Evolutionary conservation across 306 rosid genomes (phyloP).

Genomic region (Alnus rubra): DNA sequence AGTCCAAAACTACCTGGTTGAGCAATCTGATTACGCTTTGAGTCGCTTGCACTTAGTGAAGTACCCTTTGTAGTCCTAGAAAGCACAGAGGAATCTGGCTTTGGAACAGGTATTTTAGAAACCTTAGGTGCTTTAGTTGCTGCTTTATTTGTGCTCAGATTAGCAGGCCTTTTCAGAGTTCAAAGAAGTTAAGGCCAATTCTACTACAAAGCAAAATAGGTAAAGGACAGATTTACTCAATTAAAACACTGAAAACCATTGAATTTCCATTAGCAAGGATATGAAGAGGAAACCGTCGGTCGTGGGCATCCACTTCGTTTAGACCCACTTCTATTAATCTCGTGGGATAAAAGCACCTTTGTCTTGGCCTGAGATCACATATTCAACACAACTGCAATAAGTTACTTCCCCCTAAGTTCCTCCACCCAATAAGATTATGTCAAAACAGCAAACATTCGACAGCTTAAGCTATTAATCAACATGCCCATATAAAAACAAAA

Average conservation of each 20-base stretch:
- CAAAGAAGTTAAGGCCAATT: constrained; percentile 59
- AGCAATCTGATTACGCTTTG: constrained; percentile 58
- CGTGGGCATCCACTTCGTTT: constrained; percentile 73
- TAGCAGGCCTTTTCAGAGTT: constrained; percentile 58
- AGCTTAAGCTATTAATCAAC: not conserved
- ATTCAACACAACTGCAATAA: not conserved
- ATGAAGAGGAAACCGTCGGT: constrained; percentile 64
- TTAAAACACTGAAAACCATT: constrained; percentile 5
- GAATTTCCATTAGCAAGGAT: constrained; percentile 53
- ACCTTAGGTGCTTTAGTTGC: constrained; percentile 47
- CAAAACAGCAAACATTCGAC: not conserved
- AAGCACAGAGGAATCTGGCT: constrained; percentile 34
- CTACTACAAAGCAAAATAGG: constrained; percentile 18
- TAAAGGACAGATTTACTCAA: constrained; percentile 20
- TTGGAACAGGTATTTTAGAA: constrained; percentile 49
- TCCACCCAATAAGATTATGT: not conserved
- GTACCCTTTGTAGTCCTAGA: constrained; percentile 45
- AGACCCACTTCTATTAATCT: constrained; percentile 50
- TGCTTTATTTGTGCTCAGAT: constrained; percentile 36
- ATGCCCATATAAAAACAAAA: not conserved
- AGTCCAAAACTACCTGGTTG: constrained; percentile 38
- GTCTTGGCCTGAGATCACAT: constrained; percentile 52
- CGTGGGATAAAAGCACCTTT: constrained; percentile 59
- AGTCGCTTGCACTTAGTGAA: constrained; percentile 30
- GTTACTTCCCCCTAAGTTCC: not conserved